Base-by-base conservation (phyloP, 768 basidiomycete species). In the Botryobasidium botryosum region DNA sequence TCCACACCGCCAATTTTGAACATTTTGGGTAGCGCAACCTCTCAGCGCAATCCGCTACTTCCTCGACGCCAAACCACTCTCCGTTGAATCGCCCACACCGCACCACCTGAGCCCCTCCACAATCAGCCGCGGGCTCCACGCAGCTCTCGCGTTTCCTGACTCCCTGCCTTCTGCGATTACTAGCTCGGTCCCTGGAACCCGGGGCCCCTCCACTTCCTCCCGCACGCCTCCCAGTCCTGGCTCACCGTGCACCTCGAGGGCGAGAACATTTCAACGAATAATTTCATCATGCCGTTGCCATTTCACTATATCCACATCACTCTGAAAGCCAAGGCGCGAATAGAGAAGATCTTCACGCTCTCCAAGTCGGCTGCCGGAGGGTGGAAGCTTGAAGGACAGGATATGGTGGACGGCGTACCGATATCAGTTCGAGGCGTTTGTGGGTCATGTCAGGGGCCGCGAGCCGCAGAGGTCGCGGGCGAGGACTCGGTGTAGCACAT, bases 361-460 rank as follows among this genome's bases (percentile, higher is more conserved):
- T 28, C 28, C 5, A 20, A 44, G 28, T 26, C 40, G 13, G 20
- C 8, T 13, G 46, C 47, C 45, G 41, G 55, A 55, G 35, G 59
- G 61, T 0, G 53, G 51, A 33, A 62, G 62, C 37, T 53, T 32
- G 29, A 64, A 68, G 44, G 74, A 74, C 18, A 67, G 75, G 55
- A 61, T 61, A 6, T 74, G 70, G 68, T 79, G 75, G 75, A 61
- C 69, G 29, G 69, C 74, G 20, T 70, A 72, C 54, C 64, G 70
- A 18, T 74, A 70, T 48, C 75, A 78, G 57, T 58, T 78, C 29
- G 75, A 79, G 58, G 72, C 70, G 5, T 77, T 77, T 45, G 69
- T 79, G 6, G 71, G 79, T 53, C 67, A 64, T 54, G 49, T 79
- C 36, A 63, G 63, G 46, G 74, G 74, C n/a, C 62, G 69, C 27